Base-by-base conservation (phyloP, 495 filamentous ascomycete species). In the Penicillium atrosanguineum region DNA sequence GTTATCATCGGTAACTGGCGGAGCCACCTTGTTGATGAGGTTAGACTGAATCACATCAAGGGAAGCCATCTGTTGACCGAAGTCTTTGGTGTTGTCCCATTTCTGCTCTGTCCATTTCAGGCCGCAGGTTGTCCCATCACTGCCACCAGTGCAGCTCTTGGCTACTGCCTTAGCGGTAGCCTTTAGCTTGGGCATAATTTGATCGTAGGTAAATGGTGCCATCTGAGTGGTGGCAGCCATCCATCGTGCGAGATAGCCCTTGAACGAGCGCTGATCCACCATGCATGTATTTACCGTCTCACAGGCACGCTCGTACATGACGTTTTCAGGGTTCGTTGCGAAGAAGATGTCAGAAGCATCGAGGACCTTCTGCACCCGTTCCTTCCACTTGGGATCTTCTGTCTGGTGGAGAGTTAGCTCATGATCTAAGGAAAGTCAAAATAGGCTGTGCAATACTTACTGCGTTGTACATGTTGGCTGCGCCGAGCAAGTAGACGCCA, bases 161-260 rank as follows among this genome's bases (percentile, higher is more conserved):
- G 89, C 83, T 21, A 88, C 91, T n/a, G 84, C 87, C 43, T 71
- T 60, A 1, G 87, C 83, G 12, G 88, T 90, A 4, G 79, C 77
- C 4, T 70, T 71, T 12, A 95, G 76, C n/a, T 83, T 75, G 4
- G 80, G 78, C 71, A 89, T 83, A 56, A 96, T 80, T 40, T 62
- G 69, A 37, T 76, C 74, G 26, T 70, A 70, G 2, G 79, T 85
- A 65, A 83, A 87, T 3, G 91, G 89, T 0, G 85, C 89, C 44
- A 92, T 64, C 57, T 89, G 82, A 7, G 86, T 85, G 4, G 82
- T 79, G 6, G 75, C 72, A n/a, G 83, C 83, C 69, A 95, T 79
- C 87, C 89, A 95, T 21, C 91, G 87, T 20, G 88, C 75, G 15
- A 93, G 75, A 71, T 91, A 95, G 31, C 88, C 88, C 70, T 94